Percentiles rank a stretch among this genome's conserved stretches.
phyloP scores from a whole-genome alignment of 1,139 yeast genomes.

The Lodderomyces orthopsilosis region DNA sequence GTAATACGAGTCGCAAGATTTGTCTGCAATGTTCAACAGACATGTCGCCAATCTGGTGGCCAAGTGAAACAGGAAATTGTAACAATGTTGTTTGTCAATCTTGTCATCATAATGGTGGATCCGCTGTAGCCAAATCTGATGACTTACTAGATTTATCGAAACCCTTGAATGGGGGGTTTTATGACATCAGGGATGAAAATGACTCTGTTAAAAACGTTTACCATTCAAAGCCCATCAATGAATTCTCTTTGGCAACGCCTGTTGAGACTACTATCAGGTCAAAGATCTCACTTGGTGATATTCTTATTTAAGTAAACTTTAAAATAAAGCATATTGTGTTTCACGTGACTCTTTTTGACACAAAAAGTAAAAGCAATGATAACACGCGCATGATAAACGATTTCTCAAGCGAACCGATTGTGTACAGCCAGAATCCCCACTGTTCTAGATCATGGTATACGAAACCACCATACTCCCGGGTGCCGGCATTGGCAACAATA shows the following conservation, averaged over 20 bases:
- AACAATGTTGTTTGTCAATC: conserved; percentile 25
- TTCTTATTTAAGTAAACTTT: conserved; percentile 13
- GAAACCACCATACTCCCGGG: conserved; percentile 32
- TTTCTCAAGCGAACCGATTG: no score
- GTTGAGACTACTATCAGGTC: conserved; percentile 19
- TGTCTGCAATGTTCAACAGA: conserved; percentile 26
- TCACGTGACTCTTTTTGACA: neutral
- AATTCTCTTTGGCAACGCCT: conserved; percentile 1
- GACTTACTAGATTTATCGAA: conserved; percentile 13
- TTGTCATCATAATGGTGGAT: conserved; percentile 24
- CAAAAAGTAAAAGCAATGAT: neutral
- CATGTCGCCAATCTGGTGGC: conserved; percentile 45
- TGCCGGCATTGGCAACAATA: conserved; percentile 30
- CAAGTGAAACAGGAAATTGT: neutral
- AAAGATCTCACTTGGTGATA: conserved; percentile 25
- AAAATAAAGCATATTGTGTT: neutral
- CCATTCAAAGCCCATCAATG: conserved; percentile 10
- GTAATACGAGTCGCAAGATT: neutral
- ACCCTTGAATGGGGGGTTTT: conserved; percentile 34
- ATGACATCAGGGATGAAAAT: conserved; percentile 29
- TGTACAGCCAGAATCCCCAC: no score
- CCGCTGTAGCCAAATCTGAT: neutral
- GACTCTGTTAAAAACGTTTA: conserved; percentile 25
- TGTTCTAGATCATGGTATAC: no score
- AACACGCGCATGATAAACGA: neutral